Base-by-base conservation (phyloP, 768 basidiomycete species). In the Leucosporidium scottii region DNA sequence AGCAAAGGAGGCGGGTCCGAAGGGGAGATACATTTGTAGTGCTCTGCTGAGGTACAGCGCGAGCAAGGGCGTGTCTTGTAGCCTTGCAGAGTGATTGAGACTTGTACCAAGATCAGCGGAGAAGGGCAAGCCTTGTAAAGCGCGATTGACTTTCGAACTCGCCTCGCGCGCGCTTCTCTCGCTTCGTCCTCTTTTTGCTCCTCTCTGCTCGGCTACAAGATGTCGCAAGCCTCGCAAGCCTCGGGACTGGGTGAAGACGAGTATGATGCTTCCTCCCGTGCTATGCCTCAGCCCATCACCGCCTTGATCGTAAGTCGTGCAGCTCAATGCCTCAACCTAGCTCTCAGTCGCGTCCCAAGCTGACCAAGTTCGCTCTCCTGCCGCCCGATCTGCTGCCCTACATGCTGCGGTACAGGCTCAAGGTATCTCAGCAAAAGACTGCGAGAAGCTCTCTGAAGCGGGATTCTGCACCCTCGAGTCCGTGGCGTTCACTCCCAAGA, bases 401-500 rank as follows among this genome's bases (percentile, higher is more conserved):
- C 13, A 39, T n/a, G 9, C 1, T 25, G 9, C 1, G 25, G 15
- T 6, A 44, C 84, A 93, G 80, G 93, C 94, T 81, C 86, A 86
- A 23, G 94, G 94, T 12, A 90, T 97, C 70, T 86, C 88, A 57
- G 78, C 86, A 34, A 89, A 91, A 74, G 96, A 98, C 76, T 87
- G 93, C 81, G 91, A 93, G 84, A 98, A 98, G 78, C 86, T 99
- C 57, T 78, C 85, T 18, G 93, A 96, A 60, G 91, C 90, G 36
- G 96, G 96, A 18, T 83, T 90, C 67, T 85, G 94, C 78, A 98
- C 96, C 3, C 86, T 99, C 70, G 96, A 99, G 77, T 85, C 91
- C 21, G 91, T 98, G 60, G 93, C 92, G 44, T 97, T 93, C 76
- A 97, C 93, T 0, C 91, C 94, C 20, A 96, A 97, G 84, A 98